Base-by-base conservation (phyloP, 75 land plant genomes). In the Sequoiadendron giganteum region DNA sequence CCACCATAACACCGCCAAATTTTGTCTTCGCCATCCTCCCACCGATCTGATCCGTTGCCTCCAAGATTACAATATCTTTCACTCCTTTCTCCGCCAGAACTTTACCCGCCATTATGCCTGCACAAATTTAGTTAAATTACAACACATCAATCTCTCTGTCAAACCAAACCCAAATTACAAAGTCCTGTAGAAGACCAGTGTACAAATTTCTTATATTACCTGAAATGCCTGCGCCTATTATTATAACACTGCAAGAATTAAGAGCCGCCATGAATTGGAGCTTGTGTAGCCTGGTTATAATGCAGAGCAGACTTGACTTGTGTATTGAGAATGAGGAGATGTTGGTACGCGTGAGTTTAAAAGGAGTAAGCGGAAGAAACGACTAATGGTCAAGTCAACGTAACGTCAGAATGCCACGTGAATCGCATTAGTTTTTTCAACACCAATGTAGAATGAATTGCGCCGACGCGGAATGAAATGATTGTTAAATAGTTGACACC, bases 11-110 rank as follows among this genome's bases (percentile, higher is more conserved):
- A 15, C 93, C 95, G 8, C 91, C 93, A 83, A 96, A 96, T 15
- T 89, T 84, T 42, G 92, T 88, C 36, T 91, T 92, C 72, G 87
- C 42, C 40, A 96, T 87, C 61, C 93, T 25, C 21, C 98, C 98
- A 32, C 98, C 98, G 14, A 96, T 92, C 18, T 91, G 89, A 70
- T 94, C 94, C 10, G 93, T 77, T 10, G 95, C 98, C 80, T 96
- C 98, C 85, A 96, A 76, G 14, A 94, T 94, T 54, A 96, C 34
- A 25, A 96, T 47, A 85, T 96, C 95, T 14, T 88, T 90, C 18
- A 94, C 89, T 32, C 98, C 98, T 30, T 91, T 92, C 84, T 92
- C 93, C 70, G 94, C 87, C 49, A 96, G 85, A 1, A 86, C 88
- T 89, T 93, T 95, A 21, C 93, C 98, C 6, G 96, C 98, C 77